phyloP scores from a whole-genome alignment of 495 filamentous ascomycete genomes.

The Chaetomium fimeti region DNA sequence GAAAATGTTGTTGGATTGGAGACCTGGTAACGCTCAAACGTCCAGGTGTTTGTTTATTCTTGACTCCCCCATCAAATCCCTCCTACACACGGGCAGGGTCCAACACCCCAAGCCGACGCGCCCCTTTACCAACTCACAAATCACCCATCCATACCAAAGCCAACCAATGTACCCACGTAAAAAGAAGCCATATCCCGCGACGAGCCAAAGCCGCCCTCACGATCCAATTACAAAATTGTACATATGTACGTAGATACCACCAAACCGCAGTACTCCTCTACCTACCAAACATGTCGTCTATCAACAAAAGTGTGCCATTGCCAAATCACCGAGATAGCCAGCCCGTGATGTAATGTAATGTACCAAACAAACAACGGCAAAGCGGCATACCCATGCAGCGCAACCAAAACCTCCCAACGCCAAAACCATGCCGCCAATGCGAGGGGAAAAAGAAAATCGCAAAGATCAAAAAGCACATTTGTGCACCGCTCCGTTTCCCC shows the following conservation, averaged over 20 bases:
- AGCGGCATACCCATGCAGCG: neutral
- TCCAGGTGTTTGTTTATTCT: too few species aligned
- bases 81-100: too few species aligned
- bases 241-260: neutral
- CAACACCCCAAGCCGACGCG: too few species aligned
- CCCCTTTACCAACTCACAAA: too few species aligned
- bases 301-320: neutral
- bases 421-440: conserved; percentile 14
- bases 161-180: too few species aligned
- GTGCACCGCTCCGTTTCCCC: neutral
- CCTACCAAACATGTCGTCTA: neutral
- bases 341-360: conserved; percentile 1
- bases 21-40: too few species aligned
- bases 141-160: too few species aligned
- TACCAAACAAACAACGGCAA: conserved; percentile 20
- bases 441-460: neutral
- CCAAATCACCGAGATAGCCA: neutral
- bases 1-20: too few species aligned
- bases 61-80: too few species aligned
- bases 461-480: neutral
- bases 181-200: neutral
- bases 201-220: neutral
- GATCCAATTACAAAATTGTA: conserved; percentile 2
- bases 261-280: neutral
- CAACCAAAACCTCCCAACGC: conserved; percentile 10